Evolutionary conservation across 1,139 yeast genomes (phyloP), one percentile per base, ranked within the genome.

Genomic region (Lodderomyces parapsilosis): DNA sequence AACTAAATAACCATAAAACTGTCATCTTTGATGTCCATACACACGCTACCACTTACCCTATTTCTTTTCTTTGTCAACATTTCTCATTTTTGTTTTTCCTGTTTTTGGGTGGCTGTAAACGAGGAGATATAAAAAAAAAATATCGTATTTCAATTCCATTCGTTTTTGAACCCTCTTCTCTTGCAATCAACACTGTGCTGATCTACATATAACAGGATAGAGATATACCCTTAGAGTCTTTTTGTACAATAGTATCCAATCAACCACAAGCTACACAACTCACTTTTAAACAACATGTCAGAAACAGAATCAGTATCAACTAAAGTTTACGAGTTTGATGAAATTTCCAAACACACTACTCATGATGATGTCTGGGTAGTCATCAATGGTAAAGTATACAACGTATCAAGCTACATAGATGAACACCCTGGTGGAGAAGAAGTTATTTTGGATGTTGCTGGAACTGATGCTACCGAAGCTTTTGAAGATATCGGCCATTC

Each of bases 381-480:
- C 52, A 82, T 89, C 68, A 81, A 88, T 52, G 96, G 95, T 39
- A 86, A 85, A 60, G 98, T 93, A 43, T 93, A 91, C 68, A 90
- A 93, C 65, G 81, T 87, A 49, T 71, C 96, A 44, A 71, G 74
- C 52, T 93, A 91, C 66, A 67, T 91, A 49, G 97, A 91, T 59
- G 98, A 93, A 72, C 99, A 93, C 70, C 78, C 78, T 49, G 99
- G 99, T 73, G 99, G 99, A 61, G 98, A 90, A 67, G 99, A 94
- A 67, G 96, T 93, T 40, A 77, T 93, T 55, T 69, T 86, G 44
- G 99, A 94, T 60, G 80, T 83, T 56, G 98, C 93, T 47, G 99
- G 99, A 53, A 73, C 75, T 45, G 99, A 94, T 65, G 95, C 96
- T 47, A 91, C 99, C 38, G 93, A 83, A 54, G 91, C 96, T 30